Evolutionary conservation across 1,139 yeast genomes (phyloP), one percentile per base, ranked within the genome.

Genomic region (Zygoascus meyerae): DNA sequence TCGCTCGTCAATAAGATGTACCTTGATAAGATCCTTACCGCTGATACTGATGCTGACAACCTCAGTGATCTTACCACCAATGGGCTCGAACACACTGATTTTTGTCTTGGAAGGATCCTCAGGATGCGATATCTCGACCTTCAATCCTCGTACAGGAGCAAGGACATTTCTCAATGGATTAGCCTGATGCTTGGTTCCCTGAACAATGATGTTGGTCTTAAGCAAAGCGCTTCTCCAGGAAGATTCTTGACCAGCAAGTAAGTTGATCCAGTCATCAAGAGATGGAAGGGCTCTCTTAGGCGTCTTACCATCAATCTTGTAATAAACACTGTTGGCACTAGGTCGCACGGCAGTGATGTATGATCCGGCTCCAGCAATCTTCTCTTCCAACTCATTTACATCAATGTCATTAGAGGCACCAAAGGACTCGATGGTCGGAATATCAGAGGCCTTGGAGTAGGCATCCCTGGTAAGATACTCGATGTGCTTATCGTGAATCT

Each of bases 161-260:
- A 92, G 79, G 40, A 92, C 82, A 55, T 83, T 79, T 61, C 79
- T 85, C 48, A 84, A 77, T 33, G 97, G 86, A 69, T 90, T 94
- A 41, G 78, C 65, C 55, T 81, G 81, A 62, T 85, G 92, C 68
- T 82, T 79, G 52, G 79, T 73, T 48, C 87, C 95, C 72, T 90
- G 97, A 49, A 89, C 94, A 64, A 87, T 73, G 67, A 87, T 80
- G 52, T 79, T 77, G 54, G 92, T 77, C 32, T 90, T 74, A 55
- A 92, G 73, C 66, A 92, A 79, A 31, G 98, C 97, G 59, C 85
- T 86, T 69, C 95, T 81, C 99, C 99, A 92, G 66, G 78, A 80
- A 62, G 79, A 79, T 55, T 75, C 66, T 48, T 75, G 66, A 53
- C 98, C 97, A 50, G 95, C 96, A 60, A 92, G 74, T 50, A 83